Evolutionary conservation across 164 flowering plant species (phyloP), one percentile per base, ranked within the genome.

Genomic region (Aristolochia contorta): DNA sequence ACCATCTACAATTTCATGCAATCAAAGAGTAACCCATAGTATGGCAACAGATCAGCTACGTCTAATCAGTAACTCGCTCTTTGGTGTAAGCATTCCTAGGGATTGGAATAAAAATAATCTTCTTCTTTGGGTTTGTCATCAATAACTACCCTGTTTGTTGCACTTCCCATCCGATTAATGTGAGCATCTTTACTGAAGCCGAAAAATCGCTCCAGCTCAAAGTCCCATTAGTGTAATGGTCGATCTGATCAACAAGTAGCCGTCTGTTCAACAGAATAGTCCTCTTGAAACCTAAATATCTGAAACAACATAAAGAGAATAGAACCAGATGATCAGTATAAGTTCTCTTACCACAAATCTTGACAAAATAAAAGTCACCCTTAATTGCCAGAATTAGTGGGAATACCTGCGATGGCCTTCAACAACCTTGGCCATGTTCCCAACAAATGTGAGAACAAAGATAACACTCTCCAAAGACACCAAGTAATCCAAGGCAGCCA

Each of bases 351-450:
- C 7, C 53, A 49, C 53, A 49, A 20, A 18, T 4, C 53, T 49
- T 49, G 30, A 4, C n/a, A 49, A 20, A 49, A 6, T 49, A 22
- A 15, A 54, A 22, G 43, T 37, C 43, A 37, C 43, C 43, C 43
- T 37, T 10, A 37, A 10, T 10, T 10, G 5, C 15, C 30, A 23
- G 16, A 22, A 43, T 16, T 20, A 18, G 60, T 13, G 12, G 58
- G 12, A 21, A 43, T 74, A 92, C 98, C 98, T 89, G 64, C 98
- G 89, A 72, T 92, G 98, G 27, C 98, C 98, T 78, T 87, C 98
- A 63, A 92, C 98, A 64, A 92, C 96, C 78, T 84, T 91, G 25
- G 98, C 98, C 98, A 91, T 91, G 71, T 91, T 91, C 47, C 98
- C 98, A 68, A 85, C 96, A 72, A 89, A 91, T 19, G 98, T 89